phyloP scores from a whole-genome alignment of 257 asterid species.

The Jasminum sambac region DNA sequence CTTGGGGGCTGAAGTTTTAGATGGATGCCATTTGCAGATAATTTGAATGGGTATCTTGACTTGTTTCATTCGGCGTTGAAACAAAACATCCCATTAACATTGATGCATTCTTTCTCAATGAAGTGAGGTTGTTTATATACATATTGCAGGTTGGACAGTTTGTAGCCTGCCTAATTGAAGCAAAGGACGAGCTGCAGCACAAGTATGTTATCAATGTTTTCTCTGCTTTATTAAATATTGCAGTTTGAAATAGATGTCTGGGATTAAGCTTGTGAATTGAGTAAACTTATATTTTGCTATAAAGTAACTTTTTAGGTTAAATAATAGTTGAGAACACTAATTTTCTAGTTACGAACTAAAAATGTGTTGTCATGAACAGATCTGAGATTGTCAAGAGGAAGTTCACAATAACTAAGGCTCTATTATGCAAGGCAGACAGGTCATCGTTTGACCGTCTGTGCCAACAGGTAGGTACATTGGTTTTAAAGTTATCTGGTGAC shows the following conservation, averaged over 20 bases:
- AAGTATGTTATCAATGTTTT: slow-evolving; percentile 41
- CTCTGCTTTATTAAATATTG: slow-evolving; percentile 7
- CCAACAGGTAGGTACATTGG: slow-evolving; percentile 56
- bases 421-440: slow-evolving; percentile 70
- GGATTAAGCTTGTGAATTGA: neutral
- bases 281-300: too few species aligned
- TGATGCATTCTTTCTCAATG: neutral
- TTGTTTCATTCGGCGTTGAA: neutral
- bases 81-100: neutral
- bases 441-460: slow-evolving; percentile 69
- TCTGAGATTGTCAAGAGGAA: slow-evolving; percentile 66
- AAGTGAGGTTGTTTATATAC: neutral
- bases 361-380: slow-evolving; percentile 36
- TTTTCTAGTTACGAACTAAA: neutral
- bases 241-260: neutral
- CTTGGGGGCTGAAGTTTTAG: neutral
- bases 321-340: too few species aligned
- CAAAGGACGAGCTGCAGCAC: slow-evolving; percentile 59
- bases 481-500: neutral
- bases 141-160: slow-evolving; percentile 69
- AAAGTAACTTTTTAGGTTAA: too few species aligned
- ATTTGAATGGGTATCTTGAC: neutral
- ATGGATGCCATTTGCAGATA: neutral
- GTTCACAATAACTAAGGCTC: slow-evolving; percentile 70
- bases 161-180: slow-evolving; percentile 69